These are phyloP conservation scores for Auricularia sp. DNA, from an alignment of 768 basidiomycete species.

Conservation along the genomic window DNA sequence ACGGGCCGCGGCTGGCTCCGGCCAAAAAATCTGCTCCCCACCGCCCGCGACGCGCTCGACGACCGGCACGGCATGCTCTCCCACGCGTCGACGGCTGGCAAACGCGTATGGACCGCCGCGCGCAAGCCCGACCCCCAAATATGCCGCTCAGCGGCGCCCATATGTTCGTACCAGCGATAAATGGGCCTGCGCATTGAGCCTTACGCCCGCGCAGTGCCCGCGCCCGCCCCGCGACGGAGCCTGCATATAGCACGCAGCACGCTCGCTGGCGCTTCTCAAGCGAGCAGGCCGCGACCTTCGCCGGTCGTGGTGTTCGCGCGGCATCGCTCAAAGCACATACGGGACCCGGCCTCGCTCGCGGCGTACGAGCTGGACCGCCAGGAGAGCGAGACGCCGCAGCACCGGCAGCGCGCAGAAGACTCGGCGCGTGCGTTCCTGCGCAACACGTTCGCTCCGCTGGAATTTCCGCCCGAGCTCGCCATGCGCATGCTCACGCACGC, in stretches of 20 bases:
- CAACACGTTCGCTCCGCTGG: constrained; percentile 51
- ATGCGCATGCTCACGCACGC: constrained; percentile 67
- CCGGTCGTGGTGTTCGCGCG: not conserved
- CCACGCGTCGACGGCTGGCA: not conserved
- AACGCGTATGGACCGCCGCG: not conserved
- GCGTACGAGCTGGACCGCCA: not conserved
- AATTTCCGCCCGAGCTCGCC: constrained; percentile 63
- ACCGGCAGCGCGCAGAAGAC: not conserved
- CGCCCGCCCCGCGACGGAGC: not conserved
- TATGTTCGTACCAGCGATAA: not conserved
- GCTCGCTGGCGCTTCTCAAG: not conserved
- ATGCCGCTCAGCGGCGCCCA: not conserved
- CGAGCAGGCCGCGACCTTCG: not conserved
- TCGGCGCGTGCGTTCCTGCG: constrained; percentile 24
- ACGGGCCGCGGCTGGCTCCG: not conserved
- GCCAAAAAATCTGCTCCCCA: not conserved
- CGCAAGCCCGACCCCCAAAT: not conserved
- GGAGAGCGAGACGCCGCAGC: not conserved
- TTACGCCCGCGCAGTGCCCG: not conserved
- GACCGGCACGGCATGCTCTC: not conserved
- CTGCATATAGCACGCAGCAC: not conserved
- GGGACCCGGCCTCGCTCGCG: not conserved
- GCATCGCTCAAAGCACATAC: not conserved
- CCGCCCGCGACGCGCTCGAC: not conserved
- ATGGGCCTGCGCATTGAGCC: not conserved